phyloP scores from a whole-genome alignment of 2,329 filamentous ascomycete species.

The Domatiomyces catenatus region DNA sequence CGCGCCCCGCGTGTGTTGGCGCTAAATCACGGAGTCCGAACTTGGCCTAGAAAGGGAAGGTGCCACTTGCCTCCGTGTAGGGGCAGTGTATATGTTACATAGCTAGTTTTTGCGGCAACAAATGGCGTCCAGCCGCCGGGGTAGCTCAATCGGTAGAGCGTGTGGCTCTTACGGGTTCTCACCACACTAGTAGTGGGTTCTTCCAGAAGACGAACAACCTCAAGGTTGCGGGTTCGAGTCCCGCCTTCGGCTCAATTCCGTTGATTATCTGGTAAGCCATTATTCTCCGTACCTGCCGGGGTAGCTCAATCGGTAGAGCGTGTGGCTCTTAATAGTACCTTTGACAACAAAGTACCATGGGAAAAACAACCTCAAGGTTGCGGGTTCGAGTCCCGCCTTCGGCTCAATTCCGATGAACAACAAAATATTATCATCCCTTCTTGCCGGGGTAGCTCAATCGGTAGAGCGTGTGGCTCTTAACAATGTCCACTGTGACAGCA shows the following conservation, averaged over 20 bases:
- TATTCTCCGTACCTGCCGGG: background rate
- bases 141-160: slow-evolving; percentile 36
- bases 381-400: slow-evolving; percentile 9
- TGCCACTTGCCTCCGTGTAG: too few relatives aligned
- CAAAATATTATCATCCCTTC: too few relatives aligned
- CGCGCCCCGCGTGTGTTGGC: too few relatives aligned
- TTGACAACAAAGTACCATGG: too few relatives aligned
- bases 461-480: slow-evolving; percentile 37
- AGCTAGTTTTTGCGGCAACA: background rate
- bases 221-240: slow-evolving; percentile 11
- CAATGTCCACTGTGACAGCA: background rate
- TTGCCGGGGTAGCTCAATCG: slow-evolving; percentile 30
- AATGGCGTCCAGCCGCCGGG: background rate
- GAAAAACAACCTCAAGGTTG: slow-evolving; percentile 6
- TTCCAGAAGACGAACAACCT: background rate
- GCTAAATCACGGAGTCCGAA: too few relatives aligned
- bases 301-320: slow-evolving; percentile 36
- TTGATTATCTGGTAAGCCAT: background rate
- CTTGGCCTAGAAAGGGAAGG: too few relatives aligned
- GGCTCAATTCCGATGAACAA: slow-evolving; percentile 1
- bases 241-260: slow-evolving; percentile 6
- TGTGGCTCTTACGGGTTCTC: slow-evolving; percentile 31
- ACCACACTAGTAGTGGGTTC: too few relatives aligned
- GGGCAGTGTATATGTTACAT: background rate
- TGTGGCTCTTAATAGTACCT: slow-evolving; percentile 30